Percentiles rank a stretch among this genome's conserved stretches.
phyloP scores from a whole-genome alignment of 192 early-diverging fungal species.

The Chytriomyces sp. region DNA sequence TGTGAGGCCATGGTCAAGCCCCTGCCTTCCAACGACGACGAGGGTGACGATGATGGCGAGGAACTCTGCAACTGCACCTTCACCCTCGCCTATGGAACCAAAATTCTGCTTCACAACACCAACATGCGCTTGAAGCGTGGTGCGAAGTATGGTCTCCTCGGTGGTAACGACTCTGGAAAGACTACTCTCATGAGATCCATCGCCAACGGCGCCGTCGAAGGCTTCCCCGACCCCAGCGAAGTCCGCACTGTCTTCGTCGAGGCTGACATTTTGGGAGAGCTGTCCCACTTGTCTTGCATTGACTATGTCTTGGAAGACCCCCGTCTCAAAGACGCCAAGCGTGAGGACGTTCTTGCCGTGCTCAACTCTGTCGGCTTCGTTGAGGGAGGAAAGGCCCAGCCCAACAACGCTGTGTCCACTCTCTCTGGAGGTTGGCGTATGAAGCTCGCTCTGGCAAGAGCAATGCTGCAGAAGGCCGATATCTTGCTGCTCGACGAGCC shows the following conservation, averaged over 20 bases:
- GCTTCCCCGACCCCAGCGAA: conserved; percentile 77
- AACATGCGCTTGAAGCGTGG: conserved; percentile 69
- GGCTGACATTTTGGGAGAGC: conserved; percentile 60
- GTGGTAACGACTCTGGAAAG: conserved; percentile 85
- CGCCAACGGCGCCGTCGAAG: conserved; percentile 78
- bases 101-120: conserved; percentile 75
- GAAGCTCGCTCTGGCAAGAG: conserved; percentile 85
- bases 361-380: conserved; percentile 71
- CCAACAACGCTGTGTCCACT: conserved; percentile 58
- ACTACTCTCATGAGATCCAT: conserved; percentile 86
- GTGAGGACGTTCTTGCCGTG: conserved; percentile 59
- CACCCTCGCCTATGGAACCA: conserved; percentile 82
- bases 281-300: conserved; percentile 68
- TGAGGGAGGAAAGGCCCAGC: conserved; percentile 58
- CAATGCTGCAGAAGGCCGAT: conserved; percentile 83
- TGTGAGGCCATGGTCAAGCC: conserved; percentile 42
- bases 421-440: conserved; percentile 92
- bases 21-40: conserved; percentile 44
- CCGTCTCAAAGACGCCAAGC: conserved; percentile 29
- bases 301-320: conserved; percentile 67
- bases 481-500: conserved; percentile 84
- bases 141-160: conserved; percentile 80
- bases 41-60: conserved; percentile 52
- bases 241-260: conserved; percentile 81
- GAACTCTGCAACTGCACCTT: conserved; percentile 76